A percentile compares a stretch with the other conserved stretches of the same genome.
phyloP scores from a whole-genome alignment of 495 filamentous ascomycete species.

The Neurospora africana region DNA sequence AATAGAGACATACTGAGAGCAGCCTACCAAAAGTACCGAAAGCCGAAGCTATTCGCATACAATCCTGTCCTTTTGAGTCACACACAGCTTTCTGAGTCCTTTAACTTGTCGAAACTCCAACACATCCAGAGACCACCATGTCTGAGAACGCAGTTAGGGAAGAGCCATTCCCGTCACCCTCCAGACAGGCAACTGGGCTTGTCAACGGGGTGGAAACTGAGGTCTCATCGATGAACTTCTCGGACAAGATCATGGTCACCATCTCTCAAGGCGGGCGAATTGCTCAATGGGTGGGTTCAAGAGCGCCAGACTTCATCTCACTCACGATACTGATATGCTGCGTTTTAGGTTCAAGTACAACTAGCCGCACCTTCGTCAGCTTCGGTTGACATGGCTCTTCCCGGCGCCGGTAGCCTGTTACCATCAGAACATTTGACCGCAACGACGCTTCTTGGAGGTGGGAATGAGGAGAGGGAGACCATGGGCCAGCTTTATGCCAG shows the following conservation, averaged over 20 bases:
- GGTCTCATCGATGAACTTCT: constrained; percentile 60
- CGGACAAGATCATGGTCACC: constrained; percentile 87
- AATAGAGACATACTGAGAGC: not conserved
- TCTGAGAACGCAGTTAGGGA: constrained; percentile 11
- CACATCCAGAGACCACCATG: constrained; percentile 10
- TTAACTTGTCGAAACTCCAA: not conserved
- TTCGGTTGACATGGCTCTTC: constrained; percentile 42
- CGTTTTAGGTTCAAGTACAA: constrained; percentile 70
- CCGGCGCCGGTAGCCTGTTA: constrained; percentile 49
- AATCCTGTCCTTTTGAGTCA: not conserved
- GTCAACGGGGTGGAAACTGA: constrained; percentile 63
- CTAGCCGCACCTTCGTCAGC: constrained; percentile 57
- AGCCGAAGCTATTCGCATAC: not conserved
- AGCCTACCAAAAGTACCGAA: not conserved
- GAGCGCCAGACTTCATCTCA: not conserved
- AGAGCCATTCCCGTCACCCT: constrained; percentile 64
- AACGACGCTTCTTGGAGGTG: constrained; percentile 79
- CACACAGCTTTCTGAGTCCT: not conserved
- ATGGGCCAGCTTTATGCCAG: constrained; percentile 79
- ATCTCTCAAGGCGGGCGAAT: constrained; percentile 77
- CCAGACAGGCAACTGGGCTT: constrained; percentile 52
- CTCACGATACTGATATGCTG: not conserved
- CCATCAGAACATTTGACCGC: constrained; percentile 75
- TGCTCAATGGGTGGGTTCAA: constrained; percentile 72
- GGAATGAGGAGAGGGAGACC: constrained; percentile 66